Percentiles rank a stretch among this genome's conserved stretches.
These are phyloP conservation scores for Hypoxylon fragiforme DNA, from an alignment of 495 filamentous ascomycete genomes.

Conservation along the genomic window DNA sequence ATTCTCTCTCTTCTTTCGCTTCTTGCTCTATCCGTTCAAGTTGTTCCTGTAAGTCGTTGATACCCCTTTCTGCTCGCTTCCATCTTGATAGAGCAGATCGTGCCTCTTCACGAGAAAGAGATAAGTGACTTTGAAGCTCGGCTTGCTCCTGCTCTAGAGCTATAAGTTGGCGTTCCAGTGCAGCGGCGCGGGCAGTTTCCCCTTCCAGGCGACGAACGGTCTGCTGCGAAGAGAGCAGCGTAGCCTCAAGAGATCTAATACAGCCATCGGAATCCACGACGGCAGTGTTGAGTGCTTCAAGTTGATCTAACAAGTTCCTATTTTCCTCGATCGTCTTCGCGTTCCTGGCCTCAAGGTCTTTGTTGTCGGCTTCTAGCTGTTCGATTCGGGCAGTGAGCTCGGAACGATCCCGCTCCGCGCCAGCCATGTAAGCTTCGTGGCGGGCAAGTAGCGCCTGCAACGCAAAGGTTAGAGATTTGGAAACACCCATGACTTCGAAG, in stretches of 20 bases:
- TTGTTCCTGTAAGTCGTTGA: slow-evolving; percentile 78
- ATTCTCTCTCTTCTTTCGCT: slow-evolving; percentile 76
- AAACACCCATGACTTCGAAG: slow-evolving; percentile 40
- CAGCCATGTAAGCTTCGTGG: slow-evolving; percentile 90
- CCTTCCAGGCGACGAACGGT: slow-evolving; percentile 73
- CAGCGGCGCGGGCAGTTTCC: slow-evolving; percentile 71
- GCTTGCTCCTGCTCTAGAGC: slow-evolving; percentile 80
- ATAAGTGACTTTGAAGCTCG: slow-evolving; percentile 66
- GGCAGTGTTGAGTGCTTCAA: slow-evolving; percentile 77
- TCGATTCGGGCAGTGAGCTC: slow-evolving; percentile 72
- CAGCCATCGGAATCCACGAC: slow-evolving; percentile 75
- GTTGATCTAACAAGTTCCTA: slow-evolving; percentile 70
- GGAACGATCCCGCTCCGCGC: slow-evolving; percentile 79
- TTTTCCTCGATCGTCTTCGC: slow-evolving; percentile 78
- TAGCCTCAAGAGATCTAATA: slow-evolving; percentile 69
- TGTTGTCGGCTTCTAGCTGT: slow-evolving; percentile 75
- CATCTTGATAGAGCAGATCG: slow-evolving; percentile 77
- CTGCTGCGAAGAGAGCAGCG: slow-evolving; percentile 72
- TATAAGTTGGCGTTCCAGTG: slow-evolving; percentile 75
- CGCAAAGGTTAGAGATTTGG: slow-evolving; percentile 63
- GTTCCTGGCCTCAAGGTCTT: slow-evolving; percentile 72
- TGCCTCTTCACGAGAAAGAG: slow-evolving; percentile 67
- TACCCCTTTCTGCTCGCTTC: slow-evolving; percentile 75
- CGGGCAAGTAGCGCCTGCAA: slow-evolving; percentile 86
- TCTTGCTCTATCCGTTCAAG: slow-evolving; percentile 88